phyloP scores from a whole-genome alignment of 2,329 filamentous ascomycete genomes.

The Aaosphaeria pasadenensis region DNA sequence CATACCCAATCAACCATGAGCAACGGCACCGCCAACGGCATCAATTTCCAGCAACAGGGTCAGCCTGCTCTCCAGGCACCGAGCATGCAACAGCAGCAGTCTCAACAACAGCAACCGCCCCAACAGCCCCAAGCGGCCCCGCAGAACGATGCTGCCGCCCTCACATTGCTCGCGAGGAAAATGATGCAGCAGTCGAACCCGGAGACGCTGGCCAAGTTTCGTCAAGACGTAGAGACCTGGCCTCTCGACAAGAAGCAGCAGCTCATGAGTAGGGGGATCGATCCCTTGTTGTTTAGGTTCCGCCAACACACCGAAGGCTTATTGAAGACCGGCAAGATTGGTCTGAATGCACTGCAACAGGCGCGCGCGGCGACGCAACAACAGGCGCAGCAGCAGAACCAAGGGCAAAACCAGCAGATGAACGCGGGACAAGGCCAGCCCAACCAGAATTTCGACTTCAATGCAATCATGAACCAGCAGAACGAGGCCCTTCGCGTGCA shows the following conservation, averaged over 20 bases:
- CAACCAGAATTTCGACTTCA: constrained; percentile 45
- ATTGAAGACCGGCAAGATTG: constrained; percentile 19
- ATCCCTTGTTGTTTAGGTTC: constrained; percentile 52
- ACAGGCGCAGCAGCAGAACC: constrained; percentile 8
- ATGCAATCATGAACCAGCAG: constrained; percentile 59
- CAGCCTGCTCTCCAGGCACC: constrained; percentile 5
- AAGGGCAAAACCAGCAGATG: constrained; percentile 25
- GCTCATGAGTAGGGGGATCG: constrained; percentile 43
- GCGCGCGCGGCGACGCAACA: background rate
- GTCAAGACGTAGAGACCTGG: constrained; percentile 40
- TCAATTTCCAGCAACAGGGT: constrained; percentile 21
- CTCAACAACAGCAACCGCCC: constrained; percentile 9
- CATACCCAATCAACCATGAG: constrained; percentile 31
- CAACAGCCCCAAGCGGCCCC: constrained; percentile 9
- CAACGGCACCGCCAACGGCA: constrained; percentile 22
- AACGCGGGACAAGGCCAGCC: constrained; percentile 26
- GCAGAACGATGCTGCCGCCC: constrained; percentile 21
- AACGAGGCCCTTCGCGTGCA: constrained; percentile 60
- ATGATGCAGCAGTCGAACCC: constrained; percentile 47
- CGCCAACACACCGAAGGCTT: constrained; percentile 45
- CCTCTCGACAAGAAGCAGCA: constrained; percentile 48
- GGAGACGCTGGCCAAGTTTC: constrained; percentile 47
- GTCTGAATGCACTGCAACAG: constrained; percentile 9
- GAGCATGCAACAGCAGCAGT: constrained; percentile 13
- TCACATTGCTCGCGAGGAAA: constrained; percentile 46